These are phyloP conservation scores for Escovopsis weberi DNA, from an alignment of 2,329 filamentous ascomycete species.

Conservation along the genomic window DNA sequence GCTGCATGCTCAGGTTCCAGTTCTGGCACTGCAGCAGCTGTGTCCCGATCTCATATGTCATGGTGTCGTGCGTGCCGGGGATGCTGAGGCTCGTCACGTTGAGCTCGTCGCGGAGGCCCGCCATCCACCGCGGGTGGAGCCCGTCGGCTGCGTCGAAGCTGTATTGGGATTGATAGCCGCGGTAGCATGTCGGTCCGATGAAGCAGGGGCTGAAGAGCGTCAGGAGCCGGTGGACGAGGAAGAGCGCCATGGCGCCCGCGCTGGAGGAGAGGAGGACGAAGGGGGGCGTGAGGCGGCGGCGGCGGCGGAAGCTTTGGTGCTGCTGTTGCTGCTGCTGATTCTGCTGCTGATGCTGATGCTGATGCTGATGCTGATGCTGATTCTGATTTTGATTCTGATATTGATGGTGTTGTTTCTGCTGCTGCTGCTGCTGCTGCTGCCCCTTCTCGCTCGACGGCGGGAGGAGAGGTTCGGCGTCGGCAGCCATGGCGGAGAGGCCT, in stretches of 20 bases:
- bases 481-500: too few relatives aligned
- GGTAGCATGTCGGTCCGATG: conserved; percentile 14
- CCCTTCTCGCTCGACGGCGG: too few relatives aligned
- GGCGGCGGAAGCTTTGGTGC: neutral
- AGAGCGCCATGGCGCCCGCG: conserved; percentile 12
- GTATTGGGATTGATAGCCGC: conserved; percentile 17
- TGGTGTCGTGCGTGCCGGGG: conserved; percentile 38
- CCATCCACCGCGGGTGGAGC: conserved; percentile 28
- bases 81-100: conserved; percentile 31
- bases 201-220: conserved; percentile 15
- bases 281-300: conserved; percentile 1
- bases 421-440: neutral
- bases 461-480: too few relatives aligned
- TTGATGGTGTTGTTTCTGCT: neutral
- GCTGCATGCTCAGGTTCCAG: conserved; percentile 27
- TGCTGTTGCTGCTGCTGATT: neutral
- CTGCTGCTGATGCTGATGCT: neutral
- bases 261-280: conserved; percentile 1
- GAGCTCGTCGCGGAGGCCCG: conserved; percentile 23
- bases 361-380: neutral
- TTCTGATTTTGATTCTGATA: neutral
- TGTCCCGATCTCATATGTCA: conserved; percentile 28
- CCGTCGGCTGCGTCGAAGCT: conserved; percentile 27
- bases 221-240: conserved; percentile 9
- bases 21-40: conserved; percentile 33